Base-by-base conservation (phyloP, 306 rosid genomes). In the Morella rubra region DNA sequence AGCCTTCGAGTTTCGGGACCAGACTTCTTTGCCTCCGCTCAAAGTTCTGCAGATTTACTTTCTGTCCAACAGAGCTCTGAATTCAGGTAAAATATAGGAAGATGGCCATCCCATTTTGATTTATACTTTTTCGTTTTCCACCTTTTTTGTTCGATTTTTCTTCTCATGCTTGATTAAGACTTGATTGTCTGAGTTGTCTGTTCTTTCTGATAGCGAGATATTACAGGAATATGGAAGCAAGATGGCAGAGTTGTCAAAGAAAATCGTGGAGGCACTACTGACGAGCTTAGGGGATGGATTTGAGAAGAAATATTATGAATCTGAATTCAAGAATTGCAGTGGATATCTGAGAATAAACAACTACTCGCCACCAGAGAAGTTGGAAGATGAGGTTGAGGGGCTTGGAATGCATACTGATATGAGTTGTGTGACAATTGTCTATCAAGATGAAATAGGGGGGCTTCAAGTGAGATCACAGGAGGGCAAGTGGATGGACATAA, bases 331-430 rank as follows among this genome's bases (percentile, higher is more conserved):
- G 54, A 88, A 90, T 12, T 91, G 97, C 77, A 86, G 90, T 69
- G 99, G 99, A 11, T 92, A 92, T 85, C 59, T 95, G 44, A 90
- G 99, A 76, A 84, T 92, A 81, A 95, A 95, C 81, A 92, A 92
- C 71, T 95, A 92, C 75, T 80, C 88, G 6, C 64, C 93, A 24
- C 97, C 88, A 69, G 85, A 85, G 64, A 73, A 11, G 40, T n/a
- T 77, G 47, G 86, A 82, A 24, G 85, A 79, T 24, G 83, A 86
- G 73, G 81, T 87, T 54, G 99, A 95, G 41, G 97, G 99, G n/a
- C 97, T 95, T 8, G 99, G 99, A 14, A 92, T 86, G 92, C 99
- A 90, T 71, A 95, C 97, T 18, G 99, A 95, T 22, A 95, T 92
- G 99, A 95, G 99, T 74, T 92, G 97, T 42, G 80, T 95, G 2